A percentile compares a stretch with the other conserved stretches of the same genome.
These are phyloP conservation scores for Penicillium glabrum DNA, from an alignment of 2,329 filamentous ascomycete genomes.

Conservation along the genomic window DNA sequence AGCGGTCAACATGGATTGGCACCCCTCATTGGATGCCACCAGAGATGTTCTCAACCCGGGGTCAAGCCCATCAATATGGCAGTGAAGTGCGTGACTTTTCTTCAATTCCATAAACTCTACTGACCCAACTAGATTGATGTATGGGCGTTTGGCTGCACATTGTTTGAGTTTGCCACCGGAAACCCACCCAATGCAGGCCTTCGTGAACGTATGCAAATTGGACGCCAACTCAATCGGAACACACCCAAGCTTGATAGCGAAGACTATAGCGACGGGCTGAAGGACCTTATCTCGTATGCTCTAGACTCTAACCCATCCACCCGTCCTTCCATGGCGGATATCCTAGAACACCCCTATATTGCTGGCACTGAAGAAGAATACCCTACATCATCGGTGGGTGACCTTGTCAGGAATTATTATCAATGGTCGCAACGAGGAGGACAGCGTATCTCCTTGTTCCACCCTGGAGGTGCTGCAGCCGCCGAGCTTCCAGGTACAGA, in stretches of 20 bases:
- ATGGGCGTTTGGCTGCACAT: conserved; percentile 52
- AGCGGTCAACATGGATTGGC: conserved; percentile 64
- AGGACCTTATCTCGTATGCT: conserved; percentile 45
- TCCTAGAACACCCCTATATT: conserved; percentile 49
- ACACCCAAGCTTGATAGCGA: conserved; percentile 45
- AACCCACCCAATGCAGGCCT: conserved; percentile 50
- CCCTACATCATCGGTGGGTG: conserved; percentile 45
- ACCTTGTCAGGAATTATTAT: conserved; percentile 50
- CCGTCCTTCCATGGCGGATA: conserved; percentile 48
- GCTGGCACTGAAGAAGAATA: conserved; percentile 42
- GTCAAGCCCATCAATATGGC: conserved; percentile 45
- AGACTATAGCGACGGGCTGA: conserved; percentile 45
- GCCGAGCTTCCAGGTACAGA: conserved; percentile 51
- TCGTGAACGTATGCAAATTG: conserved; percentile 49
- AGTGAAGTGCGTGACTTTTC: conserved; percentile 41
- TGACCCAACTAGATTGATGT: conserved; percentile 44
- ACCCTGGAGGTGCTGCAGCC: conserved; percentile 58
- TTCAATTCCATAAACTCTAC: neutral
- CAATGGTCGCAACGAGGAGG: conserved; percentile 51
- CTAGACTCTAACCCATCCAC: conserved; percentile 44
- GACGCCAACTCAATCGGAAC: conserved; percentile 44
- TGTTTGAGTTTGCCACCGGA: conserved; percentile 52
- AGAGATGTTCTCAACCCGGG: conserved; percentile 51
- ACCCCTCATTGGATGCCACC: conserved; percentile 68
- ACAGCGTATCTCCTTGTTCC: conserved; percentile 58